Base-by-base conservation (phyloP, 2,329 filamentous ascomycete species). In the Colletotrichum lindemuthianum region DNA sequence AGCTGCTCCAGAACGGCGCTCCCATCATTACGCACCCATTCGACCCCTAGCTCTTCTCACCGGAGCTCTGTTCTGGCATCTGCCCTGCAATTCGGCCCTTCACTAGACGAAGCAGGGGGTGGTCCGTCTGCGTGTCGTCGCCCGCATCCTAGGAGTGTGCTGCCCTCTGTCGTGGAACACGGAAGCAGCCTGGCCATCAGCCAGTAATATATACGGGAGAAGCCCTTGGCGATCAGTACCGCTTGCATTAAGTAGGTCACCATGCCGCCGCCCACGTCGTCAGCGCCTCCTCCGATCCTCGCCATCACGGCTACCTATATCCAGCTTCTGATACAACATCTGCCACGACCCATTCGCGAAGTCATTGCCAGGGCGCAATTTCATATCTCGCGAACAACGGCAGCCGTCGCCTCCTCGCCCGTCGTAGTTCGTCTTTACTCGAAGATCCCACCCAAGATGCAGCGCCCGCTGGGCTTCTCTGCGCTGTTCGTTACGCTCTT, bases 301-400 rank as follows among this genome's bases (percentile, higher is more conserved):
- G 63, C 63, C 53, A 64, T 66, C 11, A 66, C 59, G 53, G 50
- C 53, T 15, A 66, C 59, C 13, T 66, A 49, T 41, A 36, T 66
- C 3, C 63, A 66, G 15, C 53, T 66, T 33, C 53, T 66, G 13
- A 9, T 45, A 52, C 63, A 64, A 45, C 63, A 66, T 15, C 37
- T 66, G 13, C 63, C 63, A n/a, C 41, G 48, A 32, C 53, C 63
- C 32, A n/a, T 66, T n/a, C 54, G 60, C 47, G 53, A 66, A 39
- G 7, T 50, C 39, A 54, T 66, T 0, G 32, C 40, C 24, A 58
- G 59, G 59, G 16, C 54, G 16, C 60, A 59, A 15, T 37, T 53
- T 33, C 34, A 64, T 33, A 50, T 45, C 6, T 39, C 48, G 24
- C 52, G 32, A 41, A 37, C 34, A 12, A 48, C 15, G 40, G 12